Evolutionary conservation across 1,139 yeast genomes (phyloP), one percentile per base, ranked within the genome.

Genomic region (Maudiozyma humilis): DNA sequence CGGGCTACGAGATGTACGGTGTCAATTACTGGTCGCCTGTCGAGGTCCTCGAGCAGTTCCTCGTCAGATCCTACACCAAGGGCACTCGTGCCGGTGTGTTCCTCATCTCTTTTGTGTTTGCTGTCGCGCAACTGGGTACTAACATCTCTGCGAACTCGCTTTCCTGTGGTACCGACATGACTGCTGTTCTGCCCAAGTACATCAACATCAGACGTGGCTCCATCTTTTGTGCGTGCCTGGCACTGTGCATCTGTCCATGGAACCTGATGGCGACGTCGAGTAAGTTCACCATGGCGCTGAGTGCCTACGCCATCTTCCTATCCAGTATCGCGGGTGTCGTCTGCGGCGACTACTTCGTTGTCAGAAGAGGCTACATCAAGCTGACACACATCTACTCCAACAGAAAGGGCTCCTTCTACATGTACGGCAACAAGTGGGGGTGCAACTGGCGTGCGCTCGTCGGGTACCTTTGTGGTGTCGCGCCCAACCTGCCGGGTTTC

Each of bases 21-120:
- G 75, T 73, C 49, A 73, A 88, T 32, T 75, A 75, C 57, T 88
- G 96, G 96, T 78, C 85, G 33, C 96, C 96, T 20, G 71, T 87
- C 50, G 93, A 83, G 47, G 84, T 87, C 15, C 69, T 87, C 53
- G 73, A 73, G 23, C 69, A 74, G 47, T 84, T 83, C 58, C 74
- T 87, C 53, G 75, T 80, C 46, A 70, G 75, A 47, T 70, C 73
- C 55, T 73, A 75, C 43, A 65, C 82, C 14, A 69, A 71, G 47
- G 94, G 84, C 55, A 83, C 88, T 43, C 73, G 95, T 58, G 94
- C 89, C 17, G 96, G 95, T 52, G 94, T 82, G 1, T 88, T 88
- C 64, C 71, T 88, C 50, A 79, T 87, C 52, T 75, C 88, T 4
- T 68, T 78, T 38, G 87, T 86, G 1, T 84, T 87, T 66, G 83